Evolutionary conservation across 768 basidiomycete genomes (phyloP), one percentile per base, ranked within the genome.

Genomic region (Suillus variegatus): DNA sequence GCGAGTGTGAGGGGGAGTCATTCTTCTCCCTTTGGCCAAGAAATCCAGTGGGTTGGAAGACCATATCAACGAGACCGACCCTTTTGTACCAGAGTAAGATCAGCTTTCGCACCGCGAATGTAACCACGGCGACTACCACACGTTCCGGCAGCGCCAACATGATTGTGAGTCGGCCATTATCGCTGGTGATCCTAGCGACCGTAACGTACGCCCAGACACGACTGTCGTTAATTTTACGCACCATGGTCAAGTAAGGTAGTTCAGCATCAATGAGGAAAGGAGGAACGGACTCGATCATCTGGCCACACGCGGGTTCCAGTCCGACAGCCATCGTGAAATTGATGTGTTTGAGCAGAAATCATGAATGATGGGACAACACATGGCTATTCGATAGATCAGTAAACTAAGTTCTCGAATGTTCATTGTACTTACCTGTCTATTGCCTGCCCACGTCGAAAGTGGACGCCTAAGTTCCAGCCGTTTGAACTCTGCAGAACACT

Each of bases 1-100:
- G 57, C 9, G 40, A 60, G 57, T 2, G 57, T 60, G 58, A 60
- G 58, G 25, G 58, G 41, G 18, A 28, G 25, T 13, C 58, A 60
- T 60, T 41, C 25, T 58, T 41, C 9, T 58, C 25, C 25, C 58
- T 60, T 41, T 41, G 18, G 1, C 25, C 40, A 43, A 60, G 25
- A 43, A 60, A 43, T 5, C 16, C 10, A 28, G 28, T 12, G 40
- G 25, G 40, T 43, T 20, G 3, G 3, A 58, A 25, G 41, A 25
- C 18, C 10, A 13, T 13, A 18, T 20, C 22, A 32, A 6, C 6
- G 18, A 43, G 25, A 28, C 6, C 18, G 25, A 20, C 25, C 57
- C 28, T 60, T 28, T 60, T 60, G 58, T 60, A 60, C 40, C 28
- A 20, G 5, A 22, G 57, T 8, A 22, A 9, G 36, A 57, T 58